Conservation (phyloP, 192 early-diverging fungal genomes). For the Backusella luteola region DNA sequence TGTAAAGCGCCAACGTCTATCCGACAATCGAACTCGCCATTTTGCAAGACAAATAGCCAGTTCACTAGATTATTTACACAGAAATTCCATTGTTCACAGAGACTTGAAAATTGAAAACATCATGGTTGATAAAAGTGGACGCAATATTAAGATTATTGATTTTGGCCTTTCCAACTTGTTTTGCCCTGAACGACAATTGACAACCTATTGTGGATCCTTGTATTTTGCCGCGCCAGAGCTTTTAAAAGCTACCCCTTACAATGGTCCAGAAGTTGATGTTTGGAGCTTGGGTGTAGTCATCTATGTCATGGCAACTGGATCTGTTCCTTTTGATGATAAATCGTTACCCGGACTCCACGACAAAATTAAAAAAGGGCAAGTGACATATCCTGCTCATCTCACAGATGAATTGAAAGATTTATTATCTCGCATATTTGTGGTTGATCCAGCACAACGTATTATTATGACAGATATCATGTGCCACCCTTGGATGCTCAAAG, state of each 20-base stretch:
- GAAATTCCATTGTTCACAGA: conserved; percentile 68
- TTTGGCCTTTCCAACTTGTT: conserved; percentile 84
- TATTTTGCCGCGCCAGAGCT: conserved; percentile 87
- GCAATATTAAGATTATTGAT: conserved; percentile 81
- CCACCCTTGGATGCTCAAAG: conserved; percentile 80
- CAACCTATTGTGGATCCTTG: conserved; percentile 63
- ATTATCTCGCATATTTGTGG: conserved; percentile 67
- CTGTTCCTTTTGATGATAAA: conserved; percentile 84
- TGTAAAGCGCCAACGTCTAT: conserved; percentile 70
- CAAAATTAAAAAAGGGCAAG: conserved; percentile 78
- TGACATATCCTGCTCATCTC: conserved; percentile 71
- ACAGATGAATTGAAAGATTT: conserved; percentile 61
- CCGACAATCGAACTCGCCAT: conserved; percentile 70
- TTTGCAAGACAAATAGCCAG: conserved; percentile 80
- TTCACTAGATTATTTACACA: conserved; percentile 53
- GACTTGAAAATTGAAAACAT: conserved; percentile 86
- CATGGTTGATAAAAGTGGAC: conserved; percentile 60
- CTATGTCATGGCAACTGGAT: conserved; percentile 80
- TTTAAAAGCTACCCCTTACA: conserved; percentile 76
- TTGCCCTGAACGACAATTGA: conserved; percentile 48
- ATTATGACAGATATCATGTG: conserved; percentile 66
- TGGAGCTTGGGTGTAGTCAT: conserved; percentile 89
- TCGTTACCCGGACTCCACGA: conserved; percentile 79
- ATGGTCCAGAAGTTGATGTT: conserved; percentile 84
- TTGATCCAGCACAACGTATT: conserved; percentile 66